Conservation (phyloP, 768 basidiomycete genomes). For the Amanita inopinata region DNA sequence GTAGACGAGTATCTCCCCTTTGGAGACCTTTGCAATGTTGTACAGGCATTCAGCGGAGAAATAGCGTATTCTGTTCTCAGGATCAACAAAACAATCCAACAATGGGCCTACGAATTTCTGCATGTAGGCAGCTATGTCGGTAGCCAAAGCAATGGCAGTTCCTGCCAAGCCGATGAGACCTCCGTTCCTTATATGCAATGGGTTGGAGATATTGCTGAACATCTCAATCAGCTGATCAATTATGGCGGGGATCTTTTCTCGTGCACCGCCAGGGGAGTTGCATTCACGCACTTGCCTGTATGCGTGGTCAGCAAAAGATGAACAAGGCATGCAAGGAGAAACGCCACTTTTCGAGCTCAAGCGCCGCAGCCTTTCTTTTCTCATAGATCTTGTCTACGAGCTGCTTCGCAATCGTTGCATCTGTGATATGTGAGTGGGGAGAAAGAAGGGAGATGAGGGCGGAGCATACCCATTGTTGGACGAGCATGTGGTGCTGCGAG, state of each 20-base stretch:
- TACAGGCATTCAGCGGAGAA: constrained; percentile 98
- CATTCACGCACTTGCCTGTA: constrained; percentile 78
- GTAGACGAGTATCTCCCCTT: constrained; percentile 92
- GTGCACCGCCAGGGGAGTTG: constrained; percentile 63
- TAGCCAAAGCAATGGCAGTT: constrained; percentile 92
- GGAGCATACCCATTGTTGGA: constrained; percentile 7
- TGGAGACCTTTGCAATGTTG: constrained; percentile 96
- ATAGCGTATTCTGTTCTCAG: constrained; percentile 91
- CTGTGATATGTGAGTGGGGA: constrained; percentile 25
- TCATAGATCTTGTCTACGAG: constrained; percentile 93
- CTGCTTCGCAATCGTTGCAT: constrained; percentile 68
- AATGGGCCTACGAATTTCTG: constrained; percentile 86
- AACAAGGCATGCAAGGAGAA: neutral
- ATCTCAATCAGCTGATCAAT: constrained; percentile 93
- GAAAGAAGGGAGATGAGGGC: neutral
- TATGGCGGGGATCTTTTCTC: constrained; percentile 73
- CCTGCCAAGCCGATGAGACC: constrained; percentile 94
- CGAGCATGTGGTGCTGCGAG: neutral
- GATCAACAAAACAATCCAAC: constrained; percentile 85
- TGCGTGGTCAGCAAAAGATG: constrained; percentile 4
- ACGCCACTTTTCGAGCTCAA: constrained; percentile 87
- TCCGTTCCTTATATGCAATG: constrained; percentile 86
- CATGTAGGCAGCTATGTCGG: constrained; percentile 91
- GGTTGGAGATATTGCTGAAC: constrained; percentile 76
- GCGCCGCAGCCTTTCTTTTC: constrained; percentile 90